A percentile compares a stretch with the other conserved stretches of the same genome.
These are phyloP conservation scores for Fusarium austroafricanum DNA, from an alignment of 2,329 filamentous ascomycete species.

Conservation along the genomic window DNA sequence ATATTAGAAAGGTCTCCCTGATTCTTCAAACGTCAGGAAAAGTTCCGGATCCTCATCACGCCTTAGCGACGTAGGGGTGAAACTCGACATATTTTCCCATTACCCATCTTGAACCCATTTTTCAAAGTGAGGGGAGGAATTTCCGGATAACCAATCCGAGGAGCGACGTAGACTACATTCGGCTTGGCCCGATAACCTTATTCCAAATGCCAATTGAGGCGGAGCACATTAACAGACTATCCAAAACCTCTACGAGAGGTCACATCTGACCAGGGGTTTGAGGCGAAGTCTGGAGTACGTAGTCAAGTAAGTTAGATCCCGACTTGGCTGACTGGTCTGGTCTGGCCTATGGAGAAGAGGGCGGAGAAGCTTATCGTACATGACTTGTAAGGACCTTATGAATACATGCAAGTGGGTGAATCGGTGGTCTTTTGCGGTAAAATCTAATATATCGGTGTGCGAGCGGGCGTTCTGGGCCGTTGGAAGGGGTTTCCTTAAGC, in stretches of 20 bases:
- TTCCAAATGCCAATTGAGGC: slow-evolving; percentile 33
- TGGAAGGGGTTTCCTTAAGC: slow-evolving; percentile 10
- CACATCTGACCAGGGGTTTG: slow-evolving; percentile 10
- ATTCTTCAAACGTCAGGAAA: neutral
- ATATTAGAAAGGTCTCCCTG: neutral
- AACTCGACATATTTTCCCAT: neutral
- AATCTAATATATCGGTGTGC: slow-evolving; percentile 21
- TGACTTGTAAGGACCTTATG: neutral
- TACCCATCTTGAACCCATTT: slow-evolving; percentile 8
- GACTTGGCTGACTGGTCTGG: slow-evolving; percentile 20
- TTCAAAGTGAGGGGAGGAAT: slow-evolving; percentile 16
- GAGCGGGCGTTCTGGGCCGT: slow-evolving; percentile 13
- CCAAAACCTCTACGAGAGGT: neutral
- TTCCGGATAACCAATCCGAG: slow-evolving; percentile 5
- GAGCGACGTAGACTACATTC: slow-evolving; percentile 25
- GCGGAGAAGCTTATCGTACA: neutral
- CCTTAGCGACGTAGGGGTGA: neutral
- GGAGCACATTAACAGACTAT: slow-evolving; percentile 18
- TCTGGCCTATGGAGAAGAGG: neutral
- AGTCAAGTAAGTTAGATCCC: slow-evolving; percentile 6
- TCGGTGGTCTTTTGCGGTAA: slow-evolving; percentile 22
- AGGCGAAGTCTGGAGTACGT: slow-evolving; percentile 17
- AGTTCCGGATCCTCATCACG: neutral
- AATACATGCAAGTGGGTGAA: slow-evolving; percentile 21
- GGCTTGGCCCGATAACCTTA: slow-evolving; percentile 41